These are phyloP conservation scores for Penicillium desertorum DNA, from an alignment of 495 filamentous ascomycete species.

Conservation along the genomic window DNA sequence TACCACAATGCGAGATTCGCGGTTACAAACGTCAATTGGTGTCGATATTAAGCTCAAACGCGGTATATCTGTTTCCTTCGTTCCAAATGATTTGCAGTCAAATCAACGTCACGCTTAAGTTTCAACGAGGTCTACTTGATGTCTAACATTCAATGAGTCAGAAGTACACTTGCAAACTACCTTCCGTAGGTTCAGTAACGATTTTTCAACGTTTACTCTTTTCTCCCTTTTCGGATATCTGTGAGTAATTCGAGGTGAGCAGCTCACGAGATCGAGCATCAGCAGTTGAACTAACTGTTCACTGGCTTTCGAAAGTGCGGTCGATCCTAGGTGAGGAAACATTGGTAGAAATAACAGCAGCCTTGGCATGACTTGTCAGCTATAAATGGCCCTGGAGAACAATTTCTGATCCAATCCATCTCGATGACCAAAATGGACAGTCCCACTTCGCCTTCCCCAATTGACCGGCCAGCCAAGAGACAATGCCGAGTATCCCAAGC, in stretches of 20 bases:
- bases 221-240: background rate
- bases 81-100: background rate
- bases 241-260: background rate
- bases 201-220: background rate
- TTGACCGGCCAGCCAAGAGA: no score
- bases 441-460: no score
- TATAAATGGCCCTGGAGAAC: background rate
- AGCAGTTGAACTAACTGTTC: slow-evolving; percentile 1
- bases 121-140: slow-evolving; percentile 3
- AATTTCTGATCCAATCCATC: no score
- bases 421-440: no score
- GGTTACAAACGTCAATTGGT: background rate
- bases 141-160: background rate
- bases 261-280: background rate
- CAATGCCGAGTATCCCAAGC: no score
- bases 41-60: background rate
- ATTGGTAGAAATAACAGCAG: background rate
- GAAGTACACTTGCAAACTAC: background rate
- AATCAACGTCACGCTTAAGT: background rate
- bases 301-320: background rate
- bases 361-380: background rate
- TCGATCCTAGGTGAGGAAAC: background rate
- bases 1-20: background rate
- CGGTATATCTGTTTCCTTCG: background rate
- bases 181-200: background rate